Conservation (phyloP, 75 land plant genomes). For the Pinus taeda region DNA sequence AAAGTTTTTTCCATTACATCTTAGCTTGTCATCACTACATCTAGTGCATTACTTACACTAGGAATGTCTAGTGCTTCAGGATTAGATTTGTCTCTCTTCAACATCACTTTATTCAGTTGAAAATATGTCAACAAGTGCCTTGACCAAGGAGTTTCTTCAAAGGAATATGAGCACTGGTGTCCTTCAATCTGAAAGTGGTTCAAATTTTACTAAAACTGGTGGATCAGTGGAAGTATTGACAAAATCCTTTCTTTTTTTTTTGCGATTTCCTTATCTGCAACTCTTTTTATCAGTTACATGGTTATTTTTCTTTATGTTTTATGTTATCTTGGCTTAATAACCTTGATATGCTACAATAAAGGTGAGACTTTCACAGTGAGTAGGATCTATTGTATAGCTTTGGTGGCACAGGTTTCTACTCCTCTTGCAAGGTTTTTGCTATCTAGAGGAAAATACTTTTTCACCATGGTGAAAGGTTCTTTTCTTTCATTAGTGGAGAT, state of each 20-base stretch:
- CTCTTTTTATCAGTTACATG: constrained; percentile 89
- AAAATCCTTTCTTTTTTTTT: constrained; percentile 30
- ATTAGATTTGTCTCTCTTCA: constrained; percentile 37
- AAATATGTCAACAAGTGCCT: constrained; percentile 26
- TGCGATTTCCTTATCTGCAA: constrained; percentile 87
- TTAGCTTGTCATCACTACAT: constrained; percentile 51
- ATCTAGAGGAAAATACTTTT: constrained; percentile 76
- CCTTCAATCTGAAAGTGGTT: neutral
- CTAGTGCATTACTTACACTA: constrained; percentile 32
- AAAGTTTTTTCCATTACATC: constrained; percentile 64
- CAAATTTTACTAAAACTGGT: neutral
- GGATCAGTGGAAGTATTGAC: constrained; percentile 34
- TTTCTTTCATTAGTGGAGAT: constrained; percentile 91
- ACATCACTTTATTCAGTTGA: constrained; percentile 34
- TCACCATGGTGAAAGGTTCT: constrained; percentile 95
- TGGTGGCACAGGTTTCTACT: constrained; percentile 80
- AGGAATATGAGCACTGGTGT: neutral
- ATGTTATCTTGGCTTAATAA: constrained; percentile 68
- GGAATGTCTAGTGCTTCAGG: constrained; percentile 41
- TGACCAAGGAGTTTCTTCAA: neutral
- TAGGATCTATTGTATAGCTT: constrained; percentile 68
- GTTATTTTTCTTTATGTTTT: constrained; percentile 58
- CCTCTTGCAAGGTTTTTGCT: constrained; percentile 72
- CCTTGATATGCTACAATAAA: constrained; percentile 73
- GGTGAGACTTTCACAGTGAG: constrained; percentile 88